Conservation (phyloP, 106 monocot genomes). For the Phalaenopsis aphrodite region DNA sequence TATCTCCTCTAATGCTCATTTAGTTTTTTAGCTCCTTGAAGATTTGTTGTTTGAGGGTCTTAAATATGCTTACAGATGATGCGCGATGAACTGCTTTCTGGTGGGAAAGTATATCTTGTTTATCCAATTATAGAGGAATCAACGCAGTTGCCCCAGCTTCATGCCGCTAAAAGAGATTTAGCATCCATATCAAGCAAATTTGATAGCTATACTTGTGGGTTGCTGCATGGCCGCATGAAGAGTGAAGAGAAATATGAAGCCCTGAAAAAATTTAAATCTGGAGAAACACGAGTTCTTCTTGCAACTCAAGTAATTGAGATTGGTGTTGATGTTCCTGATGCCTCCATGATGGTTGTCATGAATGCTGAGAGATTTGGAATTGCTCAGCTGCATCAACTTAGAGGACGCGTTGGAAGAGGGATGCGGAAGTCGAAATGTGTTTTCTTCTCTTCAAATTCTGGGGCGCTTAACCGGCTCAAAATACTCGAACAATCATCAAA, state of each 20-base stretch:
- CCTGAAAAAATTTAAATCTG: constrained; percentile 65
- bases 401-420: constrained; percentile 93
- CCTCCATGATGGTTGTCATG: constrained; percentile 99
- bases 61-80: constrained; percentile 66
- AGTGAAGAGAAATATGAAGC: constrained; percentile 73
- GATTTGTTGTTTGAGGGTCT: not conserved
- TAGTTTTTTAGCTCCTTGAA: not conserved
- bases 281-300: constrained; percentile 66
- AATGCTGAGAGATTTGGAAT: constrained; percentile 98
- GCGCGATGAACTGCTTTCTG: constrained; percentile 54
- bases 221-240: constrained; percentile 90
- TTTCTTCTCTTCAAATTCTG: constrained; percentile 62
- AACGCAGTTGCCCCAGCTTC: constrained; percentile 82
- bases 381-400: constrained; percentile 92
- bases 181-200: constrained; percentile 53
- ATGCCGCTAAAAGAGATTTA: constrained; percentile 58
- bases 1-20: not conserved
- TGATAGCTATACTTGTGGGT: constrained; percentile 58
- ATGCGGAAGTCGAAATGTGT: constrained; percentile 77
- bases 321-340: constrained; percentile 95
- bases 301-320: constrained; percentile 96
- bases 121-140: constrained; percentile 92
- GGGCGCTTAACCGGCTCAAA: constrained; percentile 52
- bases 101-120: constrained; percentile 86
- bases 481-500: constrained; percentile 64